These are phyloP conservation scores for Yamadazyma scolyti DNA, from an alignment of 805 yeast species.

Conservation along the genomic window DNA sequence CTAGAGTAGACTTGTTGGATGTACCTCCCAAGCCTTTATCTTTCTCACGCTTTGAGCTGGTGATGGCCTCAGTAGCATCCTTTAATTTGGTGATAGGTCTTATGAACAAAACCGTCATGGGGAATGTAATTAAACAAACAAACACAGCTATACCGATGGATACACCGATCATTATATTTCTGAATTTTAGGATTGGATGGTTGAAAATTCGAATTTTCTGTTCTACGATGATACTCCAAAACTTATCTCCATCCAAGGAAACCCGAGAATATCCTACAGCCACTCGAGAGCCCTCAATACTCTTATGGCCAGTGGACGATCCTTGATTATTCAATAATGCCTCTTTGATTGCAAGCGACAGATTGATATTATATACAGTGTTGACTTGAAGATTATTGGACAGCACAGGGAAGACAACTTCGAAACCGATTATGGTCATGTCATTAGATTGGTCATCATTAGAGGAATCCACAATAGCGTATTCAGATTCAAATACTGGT, in stretches of 20 bases:
- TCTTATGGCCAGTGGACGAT: conserved; percentile 22
- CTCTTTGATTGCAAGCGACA: conserved; percentile 21
- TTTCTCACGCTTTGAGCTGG: conserved; percentile 35
- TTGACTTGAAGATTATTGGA: conserved; percentile 15
- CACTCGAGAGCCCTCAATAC: conserved; percentile 18
- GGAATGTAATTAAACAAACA: conserved; percentile 73
- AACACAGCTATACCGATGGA: conserved; percentile 75
- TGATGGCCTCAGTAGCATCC: conserved; percentile 74
- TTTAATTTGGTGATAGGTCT: conserved; percentile 77
- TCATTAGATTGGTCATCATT: conserved; percentile 15
- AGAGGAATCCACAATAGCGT: conserved; percentile 29
- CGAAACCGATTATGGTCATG: conserved; percentile 52
- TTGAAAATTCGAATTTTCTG: conserved; percentile 58
- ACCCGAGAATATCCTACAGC: conserved; percentile 35
- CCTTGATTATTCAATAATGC: conserved; percentile 27
- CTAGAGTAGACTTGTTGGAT: not conserved
- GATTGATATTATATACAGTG: conserved; percentile 21
- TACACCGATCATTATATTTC: conserved; percentile 71
- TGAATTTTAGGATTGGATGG: conserved; percentile 58
- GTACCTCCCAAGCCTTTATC: conserved; percentile 9
- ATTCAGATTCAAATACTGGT: conserved; percentile 23
- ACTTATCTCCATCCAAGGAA: conserved; percentile 26
- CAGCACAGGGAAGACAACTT: conserved; percentile 26
- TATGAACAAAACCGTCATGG: conserved; percentile 80
- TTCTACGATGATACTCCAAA: conserved; percentile 74